These are phyloP conservation scores for Jamesozyma gamospora DNA, from an alignment of 805 yeast genomes.

Conservation along the genomic window DNA sequence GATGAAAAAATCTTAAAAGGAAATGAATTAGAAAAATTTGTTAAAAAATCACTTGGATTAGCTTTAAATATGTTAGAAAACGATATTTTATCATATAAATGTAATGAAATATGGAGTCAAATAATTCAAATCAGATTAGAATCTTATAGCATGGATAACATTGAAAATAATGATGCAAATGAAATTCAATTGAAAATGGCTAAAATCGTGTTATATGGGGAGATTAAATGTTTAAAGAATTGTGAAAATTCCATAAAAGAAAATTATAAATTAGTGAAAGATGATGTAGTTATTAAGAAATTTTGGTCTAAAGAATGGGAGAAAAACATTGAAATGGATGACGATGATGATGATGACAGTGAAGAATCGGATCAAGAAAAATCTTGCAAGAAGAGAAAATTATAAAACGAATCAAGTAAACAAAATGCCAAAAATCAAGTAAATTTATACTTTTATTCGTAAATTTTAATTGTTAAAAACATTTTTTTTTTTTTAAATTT, in stretches of 20 bases:
- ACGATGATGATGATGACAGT: background rate
- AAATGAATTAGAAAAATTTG: constrained; percentile 20
- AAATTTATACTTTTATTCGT: too few relatives aligned
- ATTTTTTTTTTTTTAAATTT: too few relatives aligned
- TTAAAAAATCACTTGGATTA: constrained; percentile 47
- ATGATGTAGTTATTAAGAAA: constrained; percentile 32
- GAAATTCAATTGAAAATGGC: constrained; percentile 36
- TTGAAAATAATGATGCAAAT: too few relatives aligned
- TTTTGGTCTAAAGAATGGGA: constrained; percentile 47
- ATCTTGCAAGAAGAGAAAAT: background rate
- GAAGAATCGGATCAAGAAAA: constrained; percentile 2
- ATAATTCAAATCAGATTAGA: constrained; percentile 23
- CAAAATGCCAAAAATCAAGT: too few relatives aligned
- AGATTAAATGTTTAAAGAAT: constrained; percentile 39
- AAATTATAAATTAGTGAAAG: constrained; percentile 40
- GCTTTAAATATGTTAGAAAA: constrained; percentile 51
- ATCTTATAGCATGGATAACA: constrained; percentile 29
- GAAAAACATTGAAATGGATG: constrained; percentile 30
- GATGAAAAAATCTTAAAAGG: constrained; percentile 12
- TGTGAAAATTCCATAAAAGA: constrained; percentile 25
- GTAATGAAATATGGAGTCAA: constrained; percentile 22
- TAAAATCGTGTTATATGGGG: constrained; percentile 45
- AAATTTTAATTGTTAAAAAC: too few relatives aligned
- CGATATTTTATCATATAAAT: constrained; percentile 36
- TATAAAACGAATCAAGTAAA: too few relatives aligned